Base-by-base conservation (phyloP, 495 filamentous ascomycete genomes). In the Talaromyces proteolyticus region DNA sequence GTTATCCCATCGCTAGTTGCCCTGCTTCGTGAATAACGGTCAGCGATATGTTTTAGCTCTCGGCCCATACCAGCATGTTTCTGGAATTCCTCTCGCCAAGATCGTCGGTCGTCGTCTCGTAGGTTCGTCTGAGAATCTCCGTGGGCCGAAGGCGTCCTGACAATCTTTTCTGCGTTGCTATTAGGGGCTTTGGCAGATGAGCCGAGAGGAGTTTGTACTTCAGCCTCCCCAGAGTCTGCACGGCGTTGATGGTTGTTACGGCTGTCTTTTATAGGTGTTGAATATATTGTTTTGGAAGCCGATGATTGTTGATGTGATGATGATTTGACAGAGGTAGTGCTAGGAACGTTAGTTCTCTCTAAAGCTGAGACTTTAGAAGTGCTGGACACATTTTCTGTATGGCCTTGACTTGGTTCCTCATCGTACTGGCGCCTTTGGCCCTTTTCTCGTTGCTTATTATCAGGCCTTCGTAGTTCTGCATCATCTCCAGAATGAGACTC, bases 31-130 rank as follows among this genome's bases (percentile, higher is more conserved):
- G 63, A 67, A 44, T 67, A 62, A 23, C 62, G 63, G 38, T 77
- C 72, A 7, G 70, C 68, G 0, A 67, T 66, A 57, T 77, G 72
- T 52, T 79, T 79, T 29, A 77, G 49, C 45, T 77, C 70, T 40
- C 71, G 70, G 6, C 71, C 75, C 16, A 75, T 53, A 11, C 57
- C 65, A 4, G 58, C 53, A 39, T 70, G 69, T 42, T 66, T 75
- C 22, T 65, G 64, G 38, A 64, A 70, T 49, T 79, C 73, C 20
- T 72, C 65, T 37, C 65, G 68, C 71, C 72, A 78, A 18, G 61
- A 59, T 39, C 68, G 59, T 19, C 65, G 64, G 23, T 76, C 73
- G 17, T 62, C 55, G 49, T 62, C 65, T 26, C 63, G 62, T 17
- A 57, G 53, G 16, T 20, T 44, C 26, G 43, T 41, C 34, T 54